phyloP scores from a whole-genome alignment of 2,329 filamentous ascomycete genomes.

The Furcasterigmium sp. region DNA sequence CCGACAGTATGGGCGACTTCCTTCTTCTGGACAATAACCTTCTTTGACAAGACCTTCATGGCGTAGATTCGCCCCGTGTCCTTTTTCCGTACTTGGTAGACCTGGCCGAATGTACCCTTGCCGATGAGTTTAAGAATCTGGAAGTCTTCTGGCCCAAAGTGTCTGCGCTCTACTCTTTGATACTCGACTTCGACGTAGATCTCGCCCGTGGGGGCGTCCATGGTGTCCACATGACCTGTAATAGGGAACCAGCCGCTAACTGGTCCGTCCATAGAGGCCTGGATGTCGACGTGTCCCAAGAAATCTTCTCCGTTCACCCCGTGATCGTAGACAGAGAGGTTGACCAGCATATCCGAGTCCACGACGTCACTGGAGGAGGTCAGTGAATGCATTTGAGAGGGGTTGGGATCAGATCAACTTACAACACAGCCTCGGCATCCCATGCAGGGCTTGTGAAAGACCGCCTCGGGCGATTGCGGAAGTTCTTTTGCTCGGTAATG shows the following conservation, averaged over 20 bases:
- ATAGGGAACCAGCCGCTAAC: conserved; percentile 84
- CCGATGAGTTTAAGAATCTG: conserved; percentile 94
- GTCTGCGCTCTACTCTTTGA: conserved; percentile 81
- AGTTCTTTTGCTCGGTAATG: conserved; percentile 58
- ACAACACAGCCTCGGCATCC: conserved; percentile 96
- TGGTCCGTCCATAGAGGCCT: conserved; percentile 59
- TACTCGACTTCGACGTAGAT: conserved; percentile 84
- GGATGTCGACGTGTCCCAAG: conserved; percentile 81
- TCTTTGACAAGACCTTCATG: conserved; percentile 99
- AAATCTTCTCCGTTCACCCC: conserved; percentile 79
- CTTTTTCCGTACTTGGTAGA: conserved; percentile 97
- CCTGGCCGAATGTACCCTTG: conserved; percentile 96
- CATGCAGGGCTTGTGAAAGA: conserved; percentile 82
- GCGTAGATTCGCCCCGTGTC: conserved; percentile 95
- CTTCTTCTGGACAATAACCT: conserved; percentile 99
- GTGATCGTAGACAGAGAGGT: conserved; percentile 90
- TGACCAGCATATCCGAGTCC: conserved; percentile 82
- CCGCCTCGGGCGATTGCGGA: conserved; percentile 52
- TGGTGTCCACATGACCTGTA: conserved; percentile 67
- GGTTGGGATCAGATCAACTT: conserved; percentile 34
- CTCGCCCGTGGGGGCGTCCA: conserved; percentile 74
- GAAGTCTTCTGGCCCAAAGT: conserved; percentile 93
- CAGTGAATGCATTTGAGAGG: background rate
- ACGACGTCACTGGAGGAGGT: conserved; percentile 73
- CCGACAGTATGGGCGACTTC: conserved; percentile 96